Evolutionary conservation across 495 filamentous ascomycete genomes (phyloP), one percentile per base, ranked within the genome.

Genomic region (Aspergillus bertholletiae): DNA sequence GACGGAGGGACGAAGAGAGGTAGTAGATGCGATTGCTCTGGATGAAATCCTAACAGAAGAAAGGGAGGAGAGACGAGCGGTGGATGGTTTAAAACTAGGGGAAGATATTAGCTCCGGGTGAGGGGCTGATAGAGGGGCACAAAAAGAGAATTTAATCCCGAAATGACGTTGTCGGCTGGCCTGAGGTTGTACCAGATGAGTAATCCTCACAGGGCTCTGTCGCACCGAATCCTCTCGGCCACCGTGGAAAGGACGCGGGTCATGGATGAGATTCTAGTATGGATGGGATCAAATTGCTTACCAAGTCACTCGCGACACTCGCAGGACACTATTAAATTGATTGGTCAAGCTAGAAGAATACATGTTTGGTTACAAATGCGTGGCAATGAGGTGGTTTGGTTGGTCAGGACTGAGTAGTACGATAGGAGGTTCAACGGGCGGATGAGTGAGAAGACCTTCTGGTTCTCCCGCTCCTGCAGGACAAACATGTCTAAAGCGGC

Each of bases 1-100:
- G 13, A 24, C 23, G 56, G 52, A 64, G 56, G 53, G 56, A 41
- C 60, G 66, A 61, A 64, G 63, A 52, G 61, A 26, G 59, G 61
- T 62, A 17, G 53, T 52, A 13, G 53, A 51, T 15, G 60, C 24
- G 30, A 55, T 30, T 46, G 52, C 32, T 48, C 53, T 51, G 26
- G 58, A 48, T 26, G 62, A 50, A 53, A 63, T 69, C 18, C 18
- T 49, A 60, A 46, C 46, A 34, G 56, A 20, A 46, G 37, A 44
- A 21, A 15, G 55, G 23, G 28, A 50, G 46, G 35, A 37, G 53
- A 49, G 60, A 57, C 39, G 58, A 54, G 53, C 43, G 51, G 41
- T 55, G 60, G 56, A 61, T 50, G 58, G 45, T 49, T 60, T 63
- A 55, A 56, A 58, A 55, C 55, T 60, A 53, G 54, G 40, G 49